Percentiles rank a stretch among this genome's conserved stretches.
These are phyloP conservation scores for Domatiomyces catenatus DNA, from an alignment of 2,329 filamentous ascomycete genomes.

Conservation along the genomic window DNA sequence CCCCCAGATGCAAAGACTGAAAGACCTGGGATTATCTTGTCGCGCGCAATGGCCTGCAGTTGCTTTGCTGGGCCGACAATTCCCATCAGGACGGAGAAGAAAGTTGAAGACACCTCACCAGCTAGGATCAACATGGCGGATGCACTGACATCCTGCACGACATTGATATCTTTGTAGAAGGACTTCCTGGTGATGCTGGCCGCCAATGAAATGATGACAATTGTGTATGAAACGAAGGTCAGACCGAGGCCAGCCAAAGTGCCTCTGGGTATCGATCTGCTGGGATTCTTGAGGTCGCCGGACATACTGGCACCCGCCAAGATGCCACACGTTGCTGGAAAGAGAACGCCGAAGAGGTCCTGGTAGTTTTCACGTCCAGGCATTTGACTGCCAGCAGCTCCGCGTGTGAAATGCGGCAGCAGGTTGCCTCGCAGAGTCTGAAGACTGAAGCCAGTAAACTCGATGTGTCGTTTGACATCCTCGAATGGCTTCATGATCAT, in stretches of 20 bases:
- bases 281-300: slow-evolving; percentile 67
- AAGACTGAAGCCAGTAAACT: slow-evolving; percentile 63
- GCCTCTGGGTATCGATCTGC: slow-evolving; percentile 70
- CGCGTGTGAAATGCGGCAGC: slow-evolving; percentile 48
- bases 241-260: slow-evolving; percentile 62
- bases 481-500: slow-evolving; percentile 53
- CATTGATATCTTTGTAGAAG: slow-evolving; percentile 58
- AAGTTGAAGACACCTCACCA: slow-evolving; percentile 66
- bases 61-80: slow-evolving; percentile 74
- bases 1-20: slow-evolving; percentile 60
- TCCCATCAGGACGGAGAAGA: slow-evolving; percentile 79
- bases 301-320: slow-evolving; percentile 75
- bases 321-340: slow-evolving; percentile 52
- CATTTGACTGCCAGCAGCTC: slow-evolving; percentile 46
- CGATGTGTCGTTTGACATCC: slow-evolving; percentile 45
- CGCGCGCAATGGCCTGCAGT: slow-evolving; percentile 65
- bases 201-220: slow-evolving; percentile 66
- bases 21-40: slow-evolving; percentile 63
- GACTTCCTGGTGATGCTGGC: slow-evolving; percentile 59
- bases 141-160: slow-evolving; percentile 68
- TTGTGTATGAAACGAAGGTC: slow-evolving; percentile 59
- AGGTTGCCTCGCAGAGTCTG: slow-evolving; percentile 60
- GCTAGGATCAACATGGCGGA: slow-evolving; percentile 58
- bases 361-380: slow-evolving; percentile 56
- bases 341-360: slow-evolving; percentile 71